These are phyloP conservation scores for Schizophyllum amplum DNA, from an alignment of 1,284 basidiomycete genomes.

Conservation along the genomic window DNA sequence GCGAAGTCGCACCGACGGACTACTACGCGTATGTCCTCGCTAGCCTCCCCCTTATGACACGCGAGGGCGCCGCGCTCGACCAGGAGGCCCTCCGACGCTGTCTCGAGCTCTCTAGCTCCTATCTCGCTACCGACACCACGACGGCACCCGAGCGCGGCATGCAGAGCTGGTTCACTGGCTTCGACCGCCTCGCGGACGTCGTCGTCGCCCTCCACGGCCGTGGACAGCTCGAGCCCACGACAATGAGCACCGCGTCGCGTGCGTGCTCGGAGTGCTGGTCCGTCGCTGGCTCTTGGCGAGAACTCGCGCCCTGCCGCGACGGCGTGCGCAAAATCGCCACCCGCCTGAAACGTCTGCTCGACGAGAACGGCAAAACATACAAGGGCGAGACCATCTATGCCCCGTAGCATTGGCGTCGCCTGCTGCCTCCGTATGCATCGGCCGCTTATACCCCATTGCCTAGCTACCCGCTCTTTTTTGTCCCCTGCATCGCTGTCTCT, in stretches of 20 bases:
- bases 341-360: slow-evolving; percentile 57
- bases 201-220: slow-evolving; percentile 57
- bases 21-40: slow-evolving; percentile 11
- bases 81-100: slow-evolving; percentile 56
- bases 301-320: slow-evolving; percentile 51
- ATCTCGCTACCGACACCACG: slow-evolving; percentile 63
- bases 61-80: slow-evolving; percentile 32
- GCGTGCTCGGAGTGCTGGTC: slow-evolving; percentile 78
- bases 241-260: slow-evolving; percentile 1
- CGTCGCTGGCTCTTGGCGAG: slow-evolving; percentile 57
- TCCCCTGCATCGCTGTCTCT: neutral
- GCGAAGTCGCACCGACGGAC: slow-evolving; percentile 7
- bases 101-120: slow-evolving; percentile 64
- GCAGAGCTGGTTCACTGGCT: slow-evolving; percentile 54
- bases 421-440: neutral
- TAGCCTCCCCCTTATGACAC: neutral
- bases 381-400: slow-evolving; percentile 55
- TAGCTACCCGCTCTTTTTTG: neutral
- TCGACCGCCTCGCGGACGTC: slow-evolving; percentile 61
- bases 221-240: slow-evolving; percentile 51
- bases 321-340: slow-evolving; percentile 50
- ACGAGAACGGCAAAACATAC: slow-evolving; percentile 61
- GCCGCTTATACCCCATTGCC: neutral
- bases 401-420: slow-evolving; percentile 31
- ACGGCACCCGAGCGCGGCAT: slow-evolving; percentile 52